Evolutionary conservation across 2,329 filamentous ascomycete genomes (phyloP).

Genomic region (Penicillium sp.): DNA sequence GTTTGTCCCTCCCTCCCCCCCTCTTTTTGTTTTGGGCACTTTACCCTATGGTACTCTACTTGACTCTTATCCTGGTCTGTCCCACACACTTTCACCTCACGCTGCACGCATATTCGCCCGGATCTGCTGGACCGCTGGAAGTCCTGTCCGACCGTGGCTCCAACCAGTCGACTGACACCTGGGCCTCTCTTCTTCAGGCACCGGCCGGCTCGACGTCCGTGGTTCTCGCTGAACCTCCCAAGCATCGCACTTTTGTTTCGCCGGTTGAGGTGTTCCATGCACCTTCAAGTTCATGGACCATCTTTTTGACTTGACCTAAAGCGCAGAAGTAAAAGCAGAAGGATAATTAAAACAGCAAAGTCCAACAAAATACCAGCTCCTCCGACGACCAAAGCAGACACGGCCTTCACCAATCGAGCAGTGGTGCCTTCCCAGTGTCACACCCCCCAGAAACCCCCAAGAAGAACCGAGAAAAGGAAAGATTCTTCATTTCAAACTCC

Average conservation of each 20-base stretch:
- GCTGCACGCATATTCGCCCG: conserved; percentile 23
- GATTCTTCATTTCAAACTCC: background rate
- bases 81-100: conserved; percentile 4
- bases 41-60: background rate
- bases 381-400: background rate
- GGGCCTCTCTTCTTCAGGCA: conserved; percentile 28
- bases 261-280: conserved; percentile 2
- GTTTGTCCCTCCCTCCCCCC: conserved; percentile 1
- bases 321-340: background rate
- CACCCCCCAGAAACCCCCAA: background rate
- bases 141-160: conserved; percentile 33
- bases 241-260: conserved; percentile 4
- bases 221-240: conserved; percentile 14
- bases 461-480: background rate
- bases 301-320: background rate
- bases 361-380: background rate
- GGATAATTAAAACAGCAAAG: background rate
- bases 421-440: background rate
- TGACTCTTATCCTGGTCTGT: conserved; percentile 9
- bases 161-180: conserved; percentile 16
- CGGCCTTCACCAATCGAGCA: background rate
- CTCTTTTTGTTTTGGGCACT: too few relatives aligned
- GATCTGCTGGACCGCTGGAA: conserved; percentile 33
- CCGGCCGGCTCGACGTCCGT: conserved; percentile 18
- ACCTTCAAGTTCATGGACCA: background rate